Evolutionary conservation across 495 filamentous ascomycete species (phyloP).

Genomic region (Penicillium pancosmium): DNA sequence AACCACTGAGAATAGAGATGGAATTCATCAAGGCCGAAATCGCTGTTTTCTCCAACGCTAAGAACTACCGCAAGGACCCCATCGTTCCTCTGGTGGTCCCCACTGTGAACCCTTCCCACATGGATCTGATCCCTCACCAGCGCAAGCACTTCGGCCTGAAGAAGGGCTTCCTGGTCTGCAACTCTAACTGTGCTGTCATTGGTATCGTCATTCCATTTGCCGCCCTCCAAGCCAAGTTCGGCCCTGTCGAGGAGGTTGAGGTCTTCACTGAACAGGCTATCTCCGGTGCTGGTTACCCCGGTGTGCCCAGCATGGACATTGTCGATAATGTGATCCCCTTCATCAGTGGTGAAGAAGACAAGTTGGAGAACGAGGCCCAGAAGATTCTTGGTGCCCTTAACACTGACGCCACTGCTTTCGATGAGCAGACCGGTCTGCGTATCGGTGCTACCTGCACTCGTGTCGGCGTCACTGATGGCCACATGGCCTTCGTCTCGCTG

Average conservation of each 20-base stretch:
- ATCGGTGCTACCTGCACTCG: conserved; percentile 83
- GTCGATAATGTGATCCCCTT: conserved; percentile 85
- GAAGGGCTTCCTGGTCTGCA: conserved; percentile 84
- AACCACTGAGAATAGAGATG: conserved; percentile 56
- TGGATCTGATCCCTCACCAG: conserved; percentile 78
- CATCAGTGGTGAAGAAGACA: conserved; percentile 88
- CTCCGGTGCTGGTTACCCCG: conserved; percentile 86
- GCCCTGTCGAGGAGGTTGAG: conserved; percentile 70
- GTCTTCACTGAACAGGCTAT: conserved; percentile 89
- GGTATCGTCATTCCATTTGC: conserved; percentile 88
- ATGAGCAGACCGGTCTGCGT: conserved; percentile 61
- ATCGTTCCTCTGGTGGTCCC: conserved; percentile 84
- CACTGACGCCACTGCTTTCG: conserved; percentile 63
- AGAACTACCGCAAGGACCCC: conserved; percentile 84
- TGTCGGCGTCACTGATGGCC: conserved; percentile 81
- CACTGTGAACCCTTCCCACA: conserved; percentile 78
- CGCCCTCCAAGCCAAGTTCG: conserved; percentile 76
- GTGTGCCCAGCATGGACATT: conserved; percentile 73
- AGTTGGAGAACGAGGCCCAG: conserved; percentile 80
- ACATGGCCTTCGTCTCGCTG: conserved; percentile 80
- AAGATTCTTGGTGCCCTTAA: conserved; percentile 81
- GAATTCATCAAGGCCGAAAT: conserved; percentile 78
- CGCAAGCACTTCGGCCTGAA: conserved; percentile 63
- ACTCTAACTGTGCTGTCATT: conserved; percentile 90
- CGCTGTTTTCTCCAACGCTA: conserved; percentile 85